Conservation (phyloP, 441 rosid genomes). For the Biscutella laevigata region DNA sequence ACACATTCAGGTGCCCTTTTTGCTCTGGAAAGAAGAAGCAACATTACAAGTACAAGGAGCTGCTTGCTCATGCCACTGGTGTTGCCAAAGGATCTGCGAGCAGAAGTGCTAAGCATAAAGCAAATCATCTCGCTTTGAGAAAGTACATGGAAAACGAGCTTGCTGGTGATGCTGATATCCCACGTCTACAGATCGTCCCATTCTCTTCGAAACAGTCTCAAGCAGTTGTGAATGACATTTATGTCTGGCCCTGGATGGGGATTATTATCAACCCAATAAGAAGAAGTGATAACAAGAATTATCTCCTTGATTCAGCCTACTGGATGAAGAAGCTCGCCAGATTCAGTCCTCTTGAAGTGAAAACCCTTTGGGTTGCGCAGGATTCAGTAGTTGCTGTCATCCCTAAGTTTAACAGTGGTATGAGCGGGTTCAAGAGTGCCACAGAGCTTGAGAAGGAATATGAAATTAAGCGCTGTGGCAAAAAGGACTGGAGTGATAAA, state of each 20-base stretch:
- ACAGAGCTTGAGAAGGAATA: conserved; percentile 55
- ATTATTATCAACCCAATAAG: conserved; percentile 35
- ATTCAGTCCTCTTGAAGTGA: conserved; percentile 47
- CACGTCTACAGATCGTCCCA: conserved; percentile 2
- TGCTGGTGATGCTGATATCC: conserved; percentile 35
- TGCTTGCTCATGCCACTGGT: conserved; percentile 77
- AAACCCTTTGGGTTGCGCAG: conserved; percentile 37
- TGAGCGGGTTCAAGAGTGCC: conserved; percentile 53
- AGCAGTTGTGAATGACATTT: conserved; percentile 24
- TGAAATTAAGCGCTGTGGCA: conserved; percentile 36
- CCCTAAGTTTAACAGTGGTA: conserved; percentile 40
- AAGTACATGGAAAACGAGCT: conserved; percentile 53
- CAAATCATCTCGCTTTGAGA: conserved; percentile 67
- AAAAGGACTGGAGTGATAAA: conserved; percentile 41
- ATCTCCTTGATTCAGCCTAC: conserved; percentile 31
- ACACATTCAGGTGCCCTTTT: conserved; percentile 62
- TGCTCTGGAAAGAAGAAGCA: conserved; percentile 85
- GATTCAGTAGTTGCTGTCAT: conserved; percentile 36
- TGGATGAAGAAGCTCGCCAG: conserved; percentile 48
- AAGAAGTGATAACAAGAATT: conserved; percentile 18
- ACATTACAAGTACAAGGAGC: conserved; percentile 61
- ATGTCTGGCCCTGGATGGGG: conserved; percentile 88
- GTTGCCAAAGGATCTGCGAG: conserved; percentile 67
- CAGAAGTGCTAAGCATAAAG: conserved; percentile 64
- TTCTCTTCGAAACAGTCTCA: conserved; percentile 26